Percentiles rank a stretch among this genome's conserved stretches.
Conservation (phyloP, 371 early-diverging fungal species). For the Actinomortierella wolfii region DNA sequence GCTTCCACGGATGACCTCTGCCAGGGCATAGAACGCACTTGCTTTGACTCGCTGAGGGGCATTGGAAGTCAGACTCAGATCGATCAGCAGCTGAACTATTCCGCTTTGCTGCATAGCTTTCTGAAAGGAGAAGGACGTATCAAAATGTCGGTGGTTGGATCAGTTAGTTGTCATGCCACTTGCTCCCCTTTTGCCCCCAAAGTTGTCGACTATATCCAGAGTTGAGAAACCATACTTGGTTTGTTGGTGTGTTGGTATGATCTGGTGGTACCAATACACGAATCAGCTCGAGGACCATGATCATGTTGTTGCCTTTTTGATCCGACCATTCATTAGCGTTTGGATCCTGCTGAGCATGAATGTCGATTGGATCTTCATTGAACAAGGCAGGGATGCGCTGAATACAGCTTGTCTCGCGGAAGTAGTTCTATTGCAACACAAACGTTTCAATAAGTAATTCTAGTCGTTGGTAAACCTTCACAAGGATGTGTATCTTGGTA, state of each 20-base stretch:
- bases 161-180: not conserved
- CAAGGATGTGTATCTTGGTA: no score
- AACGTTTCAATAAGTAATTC: not conserved
- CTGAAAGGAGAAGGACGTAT: slow-evolving; percentile 13
- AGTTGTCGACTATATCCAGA: not conserved
- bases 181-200: not conserved
- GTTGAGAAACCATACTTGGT: slow-evolving; percentile 64
- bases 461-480: not conserved
- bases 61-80: slow-evolving; percentile 50
- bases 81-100: slow-evolving; percentile 54
- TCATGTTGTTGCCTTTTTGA: slow-evolving; percentile 86
- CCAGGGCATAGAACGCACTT: slow-evolving; percentile 79
- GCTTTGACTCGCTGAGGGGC: slow-evolving; percentile 56
- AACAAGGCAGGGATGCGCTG: slow-evolving; percentile 79
- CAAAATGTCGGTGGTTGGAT: not conserved
- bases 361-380: slow-evolving; percentile 43
- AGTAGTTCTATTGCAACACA: slow-evolving; percentile 69
- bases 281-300: slow-evolving; percentile 80
- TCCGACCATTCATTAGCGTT: slow-evolving; percentile 62
- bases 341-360: slow-evolving; percentile 50
- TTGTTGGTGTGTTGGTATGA: slow-evolving; percentile 81
- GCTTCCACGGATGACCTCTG: slow-evolving; percentile 81
- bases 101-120: slow-evolving; percentile 83
- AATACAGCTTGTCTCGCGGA: slow-evolving; percentile 94
- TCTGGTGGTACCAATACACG: slow-evolving; percentile 89